Evolutionary conservation across 2,329 filamentous ascomycete species (phyloP).

Genomic region (Penicillium aurantiogriseum): DNA sequence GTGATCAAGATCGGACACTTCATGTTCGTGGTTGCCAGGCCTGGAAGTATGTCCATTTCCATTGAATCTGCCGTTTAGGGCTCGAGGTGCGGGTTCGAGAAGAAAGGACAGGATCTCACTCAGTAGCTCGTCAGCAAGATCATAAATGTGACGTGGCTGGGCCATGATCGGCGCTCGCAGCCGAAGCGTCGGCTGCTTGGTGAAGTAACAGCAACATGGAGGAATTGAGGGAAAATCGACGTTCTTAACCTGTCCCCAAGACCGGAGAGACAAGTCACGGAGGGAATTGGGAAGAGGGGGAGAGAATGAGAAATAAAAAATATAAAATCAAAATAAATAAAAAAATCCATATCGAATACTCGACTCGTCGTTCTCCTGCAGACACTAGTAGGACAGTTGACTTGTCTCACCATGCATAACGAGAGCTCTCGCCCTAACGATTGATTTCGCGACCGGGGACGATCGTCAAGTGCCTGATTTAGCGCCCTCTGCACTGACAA

Average conservation of each 20-base stretch:
- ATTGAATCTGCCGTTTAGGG: constrained; percentile 1
- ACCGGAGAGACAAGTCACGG: constrained; percentile 15
- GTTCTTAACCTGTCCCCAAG: constrained; percentile 11
- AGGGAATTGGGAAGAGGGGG: constrained; percentile 8
- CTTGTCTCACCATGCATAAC: constrained; percentile 34
- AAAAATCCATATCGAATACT: constrained; percentile 14
- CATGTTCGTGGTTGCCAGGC: constrained; percentile 19
- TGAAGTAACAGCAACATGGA: constrained; percentile 34
- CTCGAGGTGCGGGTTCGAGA: constrained; percentile 18
- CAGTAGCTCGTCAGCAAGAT: constrained; percentile 40
- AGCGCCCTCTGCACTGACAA: constrained; percentile 23
- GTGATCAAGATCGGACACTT: constrained; percentile 38
- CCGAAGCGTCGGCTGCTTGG: constrained; percentile 34
- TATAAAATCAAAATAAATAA: background rate
- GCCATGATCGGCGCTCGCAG: constrained; percentile 36
- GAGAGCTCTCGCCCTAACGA: constrained; percentile 23
- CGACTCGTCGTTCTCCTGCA: constrained; percentile 25
- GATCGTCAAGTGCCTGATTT: constrained; percentile 25
- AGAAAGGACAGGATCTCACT: constrained; percentile 35
- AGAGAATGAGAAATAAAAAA: constrained; percentile 2
- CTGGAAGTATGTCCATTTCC: constrained; percentile 5
- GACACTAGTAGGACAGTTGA: constrained; percentile 24
- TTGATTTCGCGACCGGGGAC: constrained; percentile 27
- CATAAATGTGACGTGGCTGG: constrained; percentile 32
- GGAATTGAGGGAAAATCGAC: constrained; percentile 8